Evolutionary conservation across 352 stramenopile genomes (phyloP).

Genomic region (Sclerospora graminicola): DNA sequence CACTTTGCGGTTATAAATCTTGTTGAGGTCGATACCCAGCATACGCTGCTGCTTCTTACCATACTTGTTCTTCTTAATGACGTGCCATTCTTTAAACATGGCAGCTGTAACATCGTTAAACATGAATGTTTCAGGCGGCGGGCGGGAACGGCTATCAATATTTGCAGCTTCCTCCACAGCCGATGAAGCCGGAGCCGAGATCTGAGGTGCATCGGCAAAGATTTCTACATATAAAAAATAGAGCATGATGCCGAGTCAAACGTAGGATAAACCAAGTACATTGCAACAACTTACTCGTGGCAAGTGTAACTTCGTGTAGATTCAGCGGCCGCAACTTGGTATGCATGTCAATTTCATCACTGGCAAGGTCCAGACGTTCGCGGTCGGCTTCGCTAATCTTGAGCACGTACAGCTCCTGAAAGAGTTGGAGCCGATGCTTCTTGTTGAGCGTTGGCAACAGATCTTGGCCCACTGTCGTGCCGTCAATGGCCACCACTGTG

Average conservation of each 20-base stretch:
- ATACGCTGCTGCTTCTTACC: slow-evolving; percentile 84
- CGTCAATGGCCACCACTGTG: slow-evolving; percentile 78
- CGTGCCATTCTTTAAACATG: slow-evolving; percentile 87
- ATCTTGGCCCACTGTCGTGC: slow-evolving; percentile 68
- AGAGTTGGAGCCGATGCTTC: slow-evolving; percentile 75
- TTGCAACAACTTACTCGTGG: slow-evolving; percentile 48
- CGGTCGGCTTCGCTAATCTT: slow-evolving; percentile 82
- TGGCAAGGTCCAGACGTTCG: slow-evolving; percentile 67
- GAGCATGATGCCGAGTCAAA: slow-evolving; percentile 1
- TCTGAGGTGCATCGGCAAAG: slow-evolving; percentile 75
- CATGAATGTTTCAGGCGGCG: slow-evolving; percentile 83
- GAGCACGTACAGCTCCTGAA: slow-evolving; percentile 83
- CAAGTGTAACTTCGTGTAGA: slow-evolving; percentile 79
- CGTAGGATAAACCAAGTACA: not conserved
- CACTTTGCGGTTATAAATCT: slow-evolving; percentile 87
- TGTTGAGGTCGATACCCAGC: slow-evolving; percentile 83
- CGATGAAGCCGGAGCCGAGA: slow-evolving; percentile 52
- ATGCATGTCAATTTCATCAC: slow-evolving; percentile 84
- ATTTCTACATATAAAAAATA: slow-evolving; percentile 69
- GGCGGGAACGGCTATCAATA: slow-evolving; percentile 54
- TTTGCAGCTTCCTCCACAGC: slow-evolving; percentile 56
- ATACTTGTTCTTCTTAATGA: slow-evolving; percentile 90
- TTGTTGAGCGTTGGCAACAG: slow-evolving; percentile 81
- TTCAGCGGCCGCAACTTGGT: slow-evolving; percentile 75
- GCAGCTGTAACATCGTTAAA: slow-evolving; percentile 85